Evolutionary conservation across 345 rosid genomes (phyloP).

Genomic region (Moricandia arvensis): DNA sequence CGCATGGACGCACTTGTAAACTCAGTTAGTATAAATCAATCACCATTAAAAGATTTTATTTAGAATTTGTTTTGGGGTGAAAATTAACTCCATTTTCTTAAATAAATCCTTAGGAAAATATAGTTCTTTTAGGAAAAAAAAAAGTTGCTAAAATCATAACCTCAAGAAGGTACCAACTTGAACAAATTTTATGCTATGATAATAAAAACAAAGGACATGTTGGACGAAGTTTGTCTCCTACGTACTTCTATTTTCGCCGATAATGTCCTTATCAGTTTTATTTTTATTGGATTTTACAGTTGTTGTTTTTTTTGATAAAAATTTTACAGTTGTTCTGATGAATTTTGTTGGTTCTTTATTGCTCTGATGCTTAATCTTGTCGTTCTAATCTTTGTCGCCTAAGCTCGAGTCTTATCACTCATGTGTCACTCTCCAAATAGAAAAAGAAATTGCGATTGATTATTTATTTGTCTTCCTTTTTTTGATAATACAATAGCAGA

Average conservation of each 20-base stretch:
- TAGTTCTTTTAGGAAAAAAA: neutral
- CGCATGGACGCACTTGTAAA: neutral
- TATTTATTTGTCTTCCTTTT: neutral
- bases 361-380: neutral
- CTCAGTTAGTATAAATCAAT: neutral
- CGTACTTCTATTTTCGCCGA: conserved; percentile 26
- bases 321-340: conserved; percentile 5
- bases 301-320: no score
- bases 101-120: neutral
- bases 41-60: neutral
- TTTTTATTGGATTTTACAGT: no score
- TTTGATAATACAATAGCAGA: neutral
- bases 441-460: neutral
- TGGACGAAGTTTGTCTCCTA: conserved; percentile 21
- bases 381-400: conserved; percentile 11
- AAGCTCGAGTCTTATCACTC: conserved; percentile 9
- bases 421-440: neutral
- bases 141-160: neutral
- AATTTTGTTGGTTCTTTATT: neutral
- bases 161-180: conserved; percentile 24
- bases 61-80: neutral
- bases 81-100: neutral
- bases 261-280: conserved; percentile 19
- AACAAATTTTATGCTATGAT: conserved; percentile 12
- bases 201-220: conserved; percentile 27